These are phyloP conservation scores for Lanzia echinophila DNA, from an alignment of 2,329 filamentous ascomycete genomes.

Conservation along the genomic window DNA sequence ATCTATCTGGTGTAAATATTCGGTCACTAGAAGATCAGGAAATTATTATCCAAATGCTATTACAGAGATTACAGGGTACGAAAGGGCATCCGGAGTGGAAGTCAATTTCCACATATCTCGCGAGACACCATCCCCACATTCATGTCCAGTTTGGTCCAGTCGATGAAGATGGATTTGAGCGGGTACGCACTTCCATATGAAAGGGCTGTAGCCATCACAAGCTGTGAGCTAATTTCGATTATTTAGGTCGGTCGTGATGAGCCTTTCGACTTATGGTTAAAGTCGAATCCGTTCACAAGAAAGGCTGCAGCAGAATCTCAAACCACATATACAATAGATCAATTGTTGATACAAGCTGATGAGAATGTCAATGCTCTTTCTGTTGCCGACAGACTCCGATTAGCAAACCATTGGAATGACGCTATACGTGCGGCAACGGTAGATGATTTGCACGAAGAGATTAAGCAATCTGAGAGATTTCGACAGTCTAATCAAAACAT, in stretches of 20 bases:
- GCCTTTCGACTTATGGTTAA: constrained; percentile 18
- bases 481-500: constrained; percentile 5
- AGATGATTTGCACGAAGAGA: constrained; percentile 12
- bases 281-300: background rate
- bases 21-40: constrained; percentile 10
- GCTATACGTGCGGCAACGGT: constrained; percentile 8
- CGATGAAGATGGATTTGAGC: constrained; percentile 18
- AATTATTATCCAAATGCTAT: background rate
- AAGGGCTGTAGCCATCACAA: background rate
- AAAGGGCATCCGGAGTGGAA: constrained; percentile 12
- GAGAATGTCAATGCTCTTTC: constrained; percentile 10
- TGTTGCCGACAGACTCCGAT: constrained; percentile 4
- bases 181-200: background rate
- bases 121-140: constrained; percentile 12
- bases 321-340: background rate
- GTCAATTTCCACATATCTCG: constrained; percentile 11
- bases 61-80: constrained; percentile 8
- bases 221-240: background rate
- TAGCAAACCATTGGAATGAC: constrained; percentile 13
- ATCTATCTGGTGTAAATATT: constrained; percentile 10
- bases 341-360: background rate
- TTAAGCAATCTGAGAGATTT: background rate
- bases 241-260: background rate
- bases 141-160: constrained; percentile 14
- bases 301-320: background rate